phyloP scores from a whole-genome alignment of 1,284 basidiomycete genomes.

The Cronartium quercuum region DNA sequence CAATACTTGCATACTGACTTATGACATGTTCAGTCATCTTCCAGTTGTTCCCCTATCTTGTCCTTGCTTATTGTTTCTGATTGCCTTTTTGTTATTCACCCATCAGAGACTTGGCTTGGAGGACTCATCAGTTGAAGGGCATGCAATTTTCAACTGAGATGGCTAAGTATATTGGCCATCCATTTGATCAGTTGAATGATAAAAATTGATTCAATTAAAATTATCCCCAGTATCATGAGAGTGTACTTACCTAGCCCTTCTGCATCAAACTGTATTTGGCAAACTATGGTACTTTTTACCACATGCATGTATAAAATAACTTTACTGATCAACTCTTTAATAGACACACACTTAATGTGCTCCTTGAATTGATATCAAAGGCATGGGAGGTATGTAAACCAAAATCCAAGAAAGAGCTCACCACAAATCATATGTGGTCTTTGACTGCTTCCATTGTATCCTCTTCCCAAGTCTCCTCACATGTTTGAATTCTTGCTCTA shows the following conservation, averaged over 20 bases:
- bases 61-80: not conserved
- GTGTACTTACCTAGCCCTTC: too few species aligned
- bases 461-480: not conserved
- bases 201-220: not conserved
- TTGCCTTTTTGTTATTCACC: not conserved
- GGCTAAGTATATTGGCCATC: slow-evolving; percentile 38
- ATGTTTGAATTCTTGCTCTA: too few species aligned
- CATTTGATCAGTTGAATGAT: slow-evolving; percentile 43
- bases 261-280: not conserved
- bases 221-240: not conserved
- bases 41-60: not conserved
- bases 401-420: not conserved
- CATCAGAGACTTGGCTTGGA: slow-evolving; percentile 48
- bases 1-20: slow-evolving; percentile 33
- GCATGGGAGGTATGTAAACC: not conserved
- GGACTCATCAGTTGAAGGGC: slow-evolving; percentile 49
- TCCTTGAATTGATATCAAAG: not conserved
- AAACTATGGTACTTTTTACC: not conserved
- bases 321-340: not conserved
- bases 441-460: not conserved
- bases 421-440: not conserved
- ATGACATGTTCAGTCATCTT: slow-evolving; percentile 44
- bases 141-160: slow-evolving; percentile 45
- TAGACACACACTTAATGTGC: not conserved
- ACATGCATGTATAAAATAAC: not conserved